These are phyloP conservation scores for Neurospora cerealis DNA, from an alignment of 495 filamentous ascomycete species.

Conservation along the genomic window DNA sequence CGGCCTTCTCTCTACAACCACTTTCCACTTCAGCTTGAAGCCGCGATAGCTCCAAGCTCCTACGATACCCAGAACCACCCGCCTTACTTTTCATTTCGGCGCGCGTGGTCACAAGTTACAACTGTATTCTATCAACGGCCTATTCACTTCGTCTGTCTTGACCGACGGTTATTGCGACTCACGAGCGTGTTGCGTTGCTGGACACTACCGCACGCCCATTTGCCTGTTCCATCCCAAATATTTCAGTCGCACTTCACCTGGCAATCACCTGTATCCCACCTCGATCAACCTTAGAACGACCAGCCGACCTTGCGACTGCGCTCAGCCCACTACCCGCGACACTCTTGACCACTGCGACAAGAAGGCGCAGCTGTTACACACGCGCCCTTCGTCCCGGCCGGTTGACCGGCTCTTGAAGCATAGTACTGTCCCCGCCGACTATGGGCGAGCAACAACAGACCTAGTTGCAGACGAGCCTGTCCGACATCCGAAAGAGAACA, in stretches of 20 bases:
- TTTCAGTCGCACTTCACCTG: not conserved
- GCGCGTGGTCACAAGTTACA: not conserved
- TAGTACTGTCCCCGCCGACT: conserved; percentile 16
- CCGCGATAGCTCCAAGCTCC: not conserved
- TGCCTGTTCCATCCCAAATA: not conserved
- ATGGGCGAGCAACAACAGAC: conserved; percentile 20
- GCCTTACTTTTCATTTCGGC: not conserved
- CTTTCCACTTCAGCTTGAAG: not conserved
- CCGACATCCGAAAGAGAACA: conserved; percentile 3
- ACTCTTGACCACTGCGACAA: not conserved
- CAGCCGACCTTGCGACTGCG: not conserved
- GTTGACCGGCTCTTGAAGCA: not conserved
- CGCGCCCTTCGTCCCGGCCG: not conserved
- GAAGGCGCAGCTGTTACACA: not conserved
- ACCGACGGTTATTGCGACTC: not conserved
- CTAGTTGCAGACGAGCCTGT: conserved; percentile 17
- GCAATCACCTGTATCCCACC: not conserved
- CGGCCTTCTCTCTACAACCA: not conserved
- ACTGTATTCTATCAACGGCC: not conserved
- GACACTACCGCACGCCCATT: not conserved
- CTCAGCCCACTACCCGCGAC: not conserved
- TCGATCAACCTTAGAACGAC: not conserved
- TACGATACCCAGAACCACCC: not conserved
- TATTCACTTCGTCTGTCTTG: not conserved
- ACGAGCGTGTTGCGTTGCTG: not conserved